Conservation (phyloP, 2,329 filamentous ascomycete genomes). For the Calonectria montana region DNA sequence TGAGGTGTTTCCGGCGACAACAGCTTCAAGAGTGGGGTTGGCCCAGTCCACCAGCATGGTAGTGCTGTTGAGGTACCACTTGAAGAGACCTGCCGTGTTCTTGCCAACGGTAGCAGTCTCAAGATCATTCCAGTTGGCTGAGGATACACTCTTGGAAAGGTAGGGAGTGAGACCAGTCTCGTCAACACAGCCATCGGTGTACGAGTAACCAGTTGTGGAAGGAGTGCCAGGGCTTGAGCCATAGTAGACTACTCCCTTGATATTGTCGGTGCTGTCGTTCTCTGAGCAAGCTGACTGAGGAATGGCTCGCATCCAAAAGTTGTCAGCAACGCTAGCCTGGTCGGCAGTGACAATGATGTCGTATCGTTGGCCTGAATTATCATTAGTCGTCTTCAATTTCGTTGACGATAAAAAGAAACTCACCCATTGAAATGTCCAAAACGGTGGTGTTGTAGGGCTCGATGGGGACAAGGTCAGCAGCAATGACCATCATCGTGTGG, state of each 20-base stretch:
- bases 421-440: conserved; percentile 6
- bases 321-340: conserved; percentile 42
- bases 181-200: conserved; percentile 48
- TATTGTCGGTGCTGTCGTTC: conserved; percentile 54
- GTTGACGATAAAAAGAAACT: background rate
- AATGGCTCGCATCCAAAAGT: conserved; percentile 63
- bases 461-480: conserved; percentile 66
- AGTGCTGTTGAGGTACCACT: conserved; percentile 58
- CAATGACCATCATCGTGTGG: conserved; percentile 67
- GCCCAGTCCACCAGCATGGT: conserved; percentile 46
- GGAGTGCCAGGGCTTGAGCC: conserved; percentile 37
- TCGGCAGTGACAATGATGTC: conserved; percentile 60
- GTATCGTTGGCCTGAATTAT: conserved; percentile 56
- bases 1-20: conserved; percentile 31
- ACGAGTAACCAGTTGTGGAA: conserved; percentile 22
- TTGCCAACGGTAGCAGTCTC: conserved; percentile 42
- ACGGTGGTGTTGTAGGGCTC: conserved; percentile 61
- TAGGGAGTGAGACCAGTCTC: conserved; percentile 51
- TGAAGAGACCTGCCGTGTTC: conserved; percentile 51
- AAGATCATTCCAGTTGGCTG: conserved; percentile 42
- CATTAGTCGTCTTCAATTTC: background rate
- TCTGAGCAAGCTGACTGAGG: conserved; percentile 56
- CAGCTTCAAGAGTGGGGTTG: conserved; percentile 42
- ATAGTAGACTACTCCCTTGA: conserved; percentile 62
- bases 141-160: conserved; percentile 47